Conservation (phyloP, 2,329 filamentous ascomycete genomes). For the Cercospora sp. region DNA sequence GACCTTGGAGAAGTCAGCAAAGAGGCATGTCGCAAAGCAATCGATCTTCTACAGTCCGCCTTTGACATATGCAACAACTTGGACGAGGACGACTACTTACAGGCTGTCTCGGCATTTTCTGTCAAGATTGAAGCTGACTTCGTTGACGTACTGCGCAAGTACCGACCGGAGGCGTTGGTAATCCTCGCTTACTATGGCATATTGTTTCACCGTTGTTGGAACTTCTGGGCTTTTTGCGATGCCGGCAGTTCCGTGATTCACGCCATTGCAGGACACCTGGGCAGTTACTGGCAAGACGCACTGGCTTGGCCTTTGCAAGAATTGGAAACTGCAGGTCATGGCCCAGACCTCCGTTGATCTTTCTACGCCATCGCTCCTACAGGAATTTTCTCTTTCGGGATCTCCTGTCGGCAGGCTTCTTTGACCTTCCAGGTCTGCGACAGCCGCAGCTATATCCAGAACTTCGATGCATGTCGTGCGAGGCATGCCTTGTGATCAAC, state of each 20-base stretch:
- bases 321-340: too few species aligned
- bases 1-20: not conserved
- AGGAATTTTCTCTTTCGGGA: too few species aligned
- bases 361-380: too few species aligned
- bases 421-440: too few species aligned
- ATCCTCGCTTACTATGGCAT: not conserved
- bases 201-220: not conserved
- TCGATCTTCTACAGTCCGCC: not conserved
- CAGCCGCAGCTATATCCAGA: too few species aligned
- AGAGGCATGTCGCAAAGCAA: not conserved
- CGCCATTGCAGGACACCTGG: not conserved
- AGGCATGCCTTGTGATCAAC: too few species aligned
- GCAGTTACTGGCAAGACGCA: not conserved
- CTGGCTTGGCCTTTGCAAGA: not conserved
- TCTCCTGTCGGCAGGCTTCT: too few species aligned
- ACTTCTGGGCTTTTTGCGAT: not conserved
- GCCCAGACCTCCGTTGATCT: too few species aligned
- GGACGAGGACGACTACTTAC: not conserved
- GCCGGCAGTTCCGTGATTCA: not conserved
- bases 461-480: too few species aligned
- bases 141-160: not conserved
- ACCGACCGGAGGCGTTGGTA: not conserved
- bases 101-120: not conserved
- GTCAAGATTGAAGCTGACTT: not conserved
- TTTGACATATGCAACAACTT: not conserved